phyloP scores from a whole-genome alignment of 208 protist genomes.

The Acanthamoeba culbertsoni region DNA sequence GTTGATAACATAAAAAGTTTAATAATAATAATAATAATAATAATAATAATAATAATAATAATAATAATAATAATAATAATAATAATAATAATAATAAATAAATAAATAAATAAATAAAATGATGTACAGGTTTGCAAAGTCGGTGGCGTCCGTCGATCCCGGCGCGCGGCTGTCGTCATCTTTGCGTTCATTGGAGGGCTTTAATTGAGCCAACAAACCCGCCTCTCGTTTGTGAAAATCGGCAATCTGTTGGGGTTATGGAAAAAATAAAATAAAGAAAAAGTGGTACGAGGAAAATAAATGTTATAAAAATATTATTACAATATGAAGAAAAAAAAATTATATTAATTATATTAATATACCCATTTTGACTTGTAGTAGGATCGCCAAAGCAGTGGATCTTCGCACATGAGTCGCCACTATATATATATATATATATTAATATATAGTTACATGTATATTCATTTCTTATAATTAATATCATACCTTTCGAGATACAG shows the following conservation, averaged over 20 bases:
- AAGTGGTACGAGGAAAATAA: too few relatives aligned
- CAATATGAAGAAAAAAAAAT: too few relatives aligned
- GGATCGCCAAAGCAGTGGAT: not conserved
- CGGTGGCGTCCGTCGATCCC: not conserved
- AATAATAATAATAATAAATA: not conserved
- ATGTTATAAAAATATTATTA: too few relatives aligned
- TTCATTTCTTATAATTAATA: too few relatives aligned
- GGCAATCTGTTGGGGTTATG: not conserved
- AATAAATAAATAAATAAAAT: not conserved
- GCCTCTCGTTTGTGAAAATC: not conserved
- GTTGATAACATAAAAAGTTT: not conserved
- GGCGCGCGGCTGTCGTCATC: not conserved
- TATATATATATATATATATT: not conserved
- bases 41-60: not conserved
- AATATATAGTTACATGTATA: not conserved
- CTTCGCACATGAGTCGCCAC: conserved; percentile 23
- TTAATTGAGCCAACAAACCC: not conserved
- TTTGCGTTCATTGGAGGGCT: not conserved
- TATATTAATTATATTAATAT: too few relatives aligned
- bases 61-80: not conserved
- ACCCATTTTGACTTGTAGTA: not conserved
- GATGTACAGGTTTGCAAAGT: not conserved
- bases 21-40: not conserved
- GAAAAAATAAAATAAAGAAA: too few relatives aligned
- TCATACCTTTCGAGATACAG: conserved; percentile 13